These are phyloP conservation scores for Geoglossum cookeanum DNA, from an alignment of 2,329 filamentous ascomycete genomes.

Conservation along the genomic window DNA sequence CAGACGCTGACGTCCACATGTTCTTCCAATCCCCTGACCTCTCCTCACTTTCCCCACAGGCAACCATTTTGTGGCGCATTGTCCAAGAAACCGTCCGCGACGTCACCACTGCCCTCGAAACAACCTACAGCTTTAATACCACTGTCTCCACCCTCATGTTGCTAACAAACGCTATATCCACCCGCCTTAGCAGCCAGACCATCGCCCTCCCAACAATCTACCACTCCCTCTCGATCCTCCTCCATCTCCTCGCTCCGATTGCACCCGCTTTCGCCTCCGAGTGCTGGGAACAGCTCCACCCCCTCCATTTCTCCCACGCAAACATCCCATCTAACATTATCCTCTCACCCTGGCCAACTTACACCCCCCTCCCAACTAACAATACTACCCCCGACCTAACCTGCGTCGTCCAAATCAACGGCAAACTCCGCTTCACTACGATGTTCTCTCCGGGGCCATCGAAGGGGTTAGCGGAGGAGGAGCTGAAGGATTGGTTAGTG, in stretches of 20 bases:
- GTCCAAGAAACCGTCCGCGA: constrained; percentile 48
- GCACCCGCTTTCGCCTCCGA: constrained; percentile 67
- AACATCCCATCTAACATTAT: constrained; percentile 18
- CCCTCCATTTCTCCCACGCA: background rate
- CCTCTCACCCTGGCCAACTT: constrained; percentile 14
- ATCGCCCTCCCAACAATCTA: constrained; percentile 19
- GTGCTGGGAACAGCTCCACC: constrained; percentile 44
- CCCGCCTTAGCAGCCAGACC: background rate
- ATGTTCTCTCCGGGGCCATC: constrained; percentile 20
- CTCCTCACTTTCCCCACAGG: constrained; percentile 15
- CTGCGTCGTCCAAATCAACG: constrained; percentile 61
- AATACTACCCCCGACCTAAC: constrained; percentile 8
- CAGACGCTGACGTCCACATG: constrained; percentile 5
- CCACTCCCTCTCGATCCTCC: constrained; percentile 33
- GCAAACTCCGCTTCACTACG: constrained; percentile 48
- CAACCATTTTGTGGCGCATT: constrained; percentile 36
- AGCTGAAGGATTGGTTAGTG: background rate
- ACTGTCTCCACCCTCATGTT: constrained; percentile 67
- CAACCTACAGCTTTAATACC: constrained; percentile 64
- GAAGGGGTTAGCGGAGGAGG: constrained; percentile 33
- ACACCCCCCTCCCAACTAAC: constrained; percentile 10
- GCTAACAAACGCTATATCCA: constrained; percentile 50
- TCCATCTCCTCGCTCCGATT: constrained; percentile 61
- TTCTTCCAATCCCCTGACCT: constrained; percentile 8
- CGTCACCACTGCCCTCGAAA: constrained; percentile 48